Evolutionary conservation across 2,329 filamentous ascomycete species (phyloP).

Genomic region (Alternaria infectoria): DNA sequence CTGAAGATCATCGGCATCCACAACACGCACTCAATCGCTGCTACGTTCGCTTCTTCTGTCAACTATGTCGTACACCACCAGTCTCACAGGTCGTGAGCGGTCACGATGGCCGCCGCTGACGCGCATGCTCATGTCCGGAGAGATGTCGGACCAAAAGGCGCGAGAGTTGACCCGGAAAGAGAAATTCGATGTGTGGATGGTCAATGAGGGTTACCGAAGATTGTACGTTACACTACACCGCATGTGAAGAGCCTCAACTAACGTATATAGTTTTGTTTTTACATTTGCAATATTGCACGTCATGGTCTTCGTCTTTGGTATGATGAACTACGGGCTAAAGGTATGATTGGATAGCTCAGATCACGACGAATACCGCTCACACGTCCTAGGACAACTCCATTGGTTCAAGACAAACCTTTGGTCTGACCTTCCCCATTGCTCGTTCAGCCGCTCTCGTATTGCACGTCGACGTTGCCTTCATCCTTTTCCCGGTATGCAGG

Average conservation of each 20-base stretch:
- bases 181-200: slow-evolving; percentile 85
- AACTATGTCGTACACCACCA: slow-evolving; percentile 42
- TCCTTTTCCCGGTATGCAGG: slow-evolving; percentile 82
- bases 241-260: slow-evolving; percentile 22
- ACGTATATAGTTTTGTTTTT: slow-evolving; percentile 70
- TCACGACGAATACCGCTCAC: slow-evolving; percentile 10
- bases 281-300: slow-evolving; percentile 75
- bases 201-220: slow-evolving; percentile 83
- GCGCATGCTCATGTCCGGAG: slow-evolving; percentile 80
- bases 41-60: slow-evolving; percentile 13
- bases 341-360: slow-evolving; percentile 32
- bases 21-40: slow-evolving; percentile 23
- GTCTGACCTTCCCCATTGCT: slow-evolving; percentile 77
- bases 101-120: slow-evolving; percentile 83
- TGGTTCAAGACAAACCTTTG: slow-evolving; percentile 70
- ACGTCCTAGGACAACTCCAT: slow-evolving; percentile 65
- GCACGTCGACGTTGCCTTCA: slow-evolving; percentile 80
- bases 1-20: slow-evolving; percentile 44
- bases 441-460: slow-evolving; percentile 76
- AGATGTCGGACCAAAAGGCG: slow-evolving; percentile 77
- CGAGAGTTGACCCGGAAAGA: slow-evolving; percentile 72
- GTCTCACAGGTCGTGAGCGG: slow-evolving; percentile 62
- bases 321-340: slow-evolving; percentile 80
- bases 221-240: slow-evolving; percentile 63
- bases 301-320: slow-evolving; percentile 80